Evolutionary conservation across 805 yeast genomes (phyloP).

Genomic region (Candida schatavii): DNA sequence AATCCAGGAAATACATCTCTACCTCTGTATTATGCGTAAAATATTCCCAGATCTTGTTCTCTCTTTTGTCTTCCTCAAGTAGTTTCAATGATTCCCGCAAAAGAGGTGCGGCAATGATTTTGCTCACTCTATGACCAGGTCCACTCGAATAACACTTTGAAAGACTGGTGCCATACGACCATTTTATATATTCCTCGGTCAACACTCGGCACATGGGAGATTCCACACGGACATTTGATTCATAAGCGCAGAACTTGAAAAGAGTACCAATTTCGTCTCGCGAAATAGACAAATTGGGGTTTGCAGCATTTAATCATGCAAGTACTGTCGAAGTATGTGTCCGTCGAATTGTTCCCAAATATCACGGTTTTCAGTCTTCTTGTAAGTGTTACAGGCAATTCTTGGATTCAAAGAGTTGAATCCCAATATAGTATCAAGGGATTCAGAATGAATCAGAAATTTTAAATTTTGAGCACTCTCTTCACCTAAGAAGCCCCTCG

Average conservation of each 20-base stretch:
- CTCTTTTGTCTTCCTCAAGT: conserved; percentile 16
- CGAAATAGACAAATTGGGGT: conserved; percentile 19
- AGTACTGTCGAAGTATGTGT: not conserved
- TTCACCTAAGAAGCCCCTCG: conserved; percentile 26
- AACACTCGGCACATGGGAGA: conserved; percentile 21
- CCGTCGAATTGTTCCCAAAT: conserved; percentile 14
- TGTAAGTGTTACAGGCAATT: conserved; percentile 17
- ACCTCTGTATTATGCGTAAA: conserved; percentile 26
- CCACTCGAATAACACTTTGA: conserved; percentile 20
- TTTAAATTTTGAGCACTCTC: conserved; percentile 12
- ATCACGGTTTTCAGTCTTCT: conserved; percentile 14
- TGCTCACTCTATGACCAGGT: conserved; percentile 14
- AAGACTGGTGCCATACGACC: conserved; percentile 17
- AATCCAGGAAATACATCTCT: conserved; percentile 19
- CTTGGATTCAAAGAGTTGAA: conserved; percentile 29
- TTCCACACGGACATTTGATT: conserved; percentile 19
- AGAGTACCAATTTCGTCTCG: conserved; percentile 14
- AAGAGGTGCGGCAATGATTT: conserved; percentile 17
- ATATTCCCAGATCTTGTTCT: conserved; percentile 17
- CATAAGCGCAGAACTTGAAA: conserved; percentile 24
- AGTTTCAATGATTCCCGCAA: conserved; percentile 19
- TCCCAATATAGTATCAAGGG: conserved; percentile 12
- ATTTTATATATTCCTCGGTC: conserved; percentile 21
- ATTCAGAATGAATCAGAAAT: conserved; percentile 13
- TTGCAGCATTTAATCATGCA: conserved; percentile 16